phyloP scores from a whole-genome alignment of 176 grass and related monocot species.

The Bonia amplexicaulis region DNA sequence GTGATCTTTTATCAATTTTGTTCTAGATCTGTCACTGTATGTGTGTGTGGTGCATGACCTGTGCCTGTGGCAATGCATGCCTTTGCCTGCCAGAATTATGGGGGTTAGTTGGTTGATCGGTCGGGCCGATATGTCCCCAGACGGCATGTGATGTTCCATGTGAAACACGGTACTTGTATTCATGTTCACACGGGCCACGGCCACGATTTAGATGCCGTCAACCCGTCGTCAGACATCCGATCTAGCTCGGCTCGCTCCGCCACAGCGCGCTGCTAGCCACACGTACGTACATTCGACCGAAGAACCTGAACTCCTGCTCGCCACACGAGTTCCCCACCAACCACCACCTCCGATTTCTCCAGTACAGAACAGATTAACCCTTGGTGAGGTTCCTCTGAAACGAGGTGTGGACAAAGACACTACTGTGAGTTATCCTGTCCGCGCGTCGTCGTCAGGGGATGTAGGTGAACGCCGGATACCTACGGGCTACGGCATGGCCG shows the following conservation, averaged over 20 bases:
- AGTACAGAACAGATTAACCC: not conserved
- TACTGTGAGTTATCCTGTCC: not conserved
- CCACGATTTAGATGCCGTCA: not conserved
- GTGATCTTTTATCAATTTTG: no score
- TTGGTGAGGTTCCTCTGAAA: not conserved
- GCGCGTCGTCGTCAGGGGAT: not conserved
- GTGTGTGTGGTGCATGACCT: not conserved
- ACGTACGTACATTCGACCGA: not conserved
- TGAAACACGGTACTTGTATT: not conserved
- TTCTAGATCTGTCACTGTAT: no score
- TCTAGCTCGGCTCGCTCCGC: not conserved
- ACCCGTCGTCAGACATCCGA: not conserved
- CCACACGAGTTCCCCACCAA: not conserved
- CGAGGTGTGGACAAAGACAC: not conserved
- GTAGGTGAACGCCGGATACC: not conserved
- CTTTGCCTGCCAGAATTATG: not conserved
- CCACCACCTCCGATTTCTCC: not conserved
- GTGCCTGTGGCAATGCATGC: not conserved
- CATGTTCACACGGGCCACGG: constrained; percentile 12
- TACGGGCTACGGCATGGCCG: not conserved
- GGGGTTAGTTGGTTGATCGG: not conserved
- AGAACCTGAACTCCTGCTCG: not conserved
- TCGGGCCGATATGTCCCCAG: not conserved
- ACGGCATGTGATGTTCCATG: not conserved
- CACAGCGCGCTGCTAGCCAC: not conserved